These are phyloP conservation scores for Lyophyllum atratum DNA, from an alignment of 768 basidiomycete genomes.

Conservation along the genomic window DNA sequence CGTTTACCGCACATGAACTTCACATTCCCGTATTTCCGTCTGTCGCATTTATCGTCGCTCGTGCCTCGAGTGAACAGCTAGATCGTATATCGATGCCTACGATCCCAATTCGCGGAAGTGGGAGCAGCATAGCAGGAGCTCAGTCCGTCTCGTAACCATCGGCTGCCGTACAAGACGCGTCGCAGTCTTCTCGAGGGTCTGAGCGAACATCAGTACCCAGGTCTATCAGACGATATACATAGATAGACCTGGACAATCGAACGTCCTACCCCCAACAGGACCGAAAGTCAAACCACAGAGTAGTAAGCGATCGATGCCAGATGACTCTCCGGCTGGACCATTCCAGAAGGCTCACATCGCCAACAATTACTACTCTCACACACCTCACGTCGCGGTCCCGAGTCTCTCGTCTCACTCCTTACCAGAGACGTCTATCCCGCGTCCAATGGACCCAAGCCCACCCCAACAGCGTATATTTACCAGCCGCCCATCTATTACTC, in stretches of 20 bases:
- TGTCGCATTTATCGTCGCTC: slow-evolving; percentile 53
- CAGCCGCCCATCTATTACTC: no score
- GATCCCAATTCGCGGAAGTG: slow-evolving; percentile 55
- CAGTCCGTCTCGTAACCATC: slow-evolving; percentile 63
- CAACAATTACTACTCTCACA: slow-evolving; percentile 34
- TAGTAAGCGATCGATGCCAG: slow-evolving; percentile 25
- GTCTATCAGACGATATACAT: slow-evolving; percentile 58
- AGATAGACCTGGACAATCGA: slow-evolving; percentile 43
- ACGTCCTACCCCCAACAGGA: no score
- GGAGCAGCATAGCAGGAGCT: slow-evolving; percentile 65
- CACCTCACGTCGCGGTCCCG: background rate
- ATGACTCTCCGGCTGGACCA: slow-evolving; percentile 9
- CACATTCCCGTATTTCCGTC: slow-evolving; percentile 66
- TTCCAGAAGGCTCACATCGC: slow-evolving; percentile 31
- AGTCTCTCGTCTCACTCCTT: no score
- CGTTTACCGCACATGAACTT: slow-evolving; percentile 57
- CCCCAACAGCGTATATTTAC: no score
- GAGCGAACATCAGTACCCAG: slow-evolving; percentile 55
- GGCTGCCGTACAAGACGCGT: slow-evolving; percentile 61
- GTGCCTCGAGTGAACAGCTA: slow-evolving; percentile 50
- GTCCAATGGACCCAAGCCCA: no score
- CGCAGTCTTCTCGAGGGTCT: slow-evolving; percentile 60
- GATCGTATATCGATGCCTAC: slow-evolving; percentile 64
- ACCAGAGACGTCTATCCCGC: no score
- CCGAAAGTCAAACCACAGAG: background rate